Evolutionary conservation across 768 basidiomycete species (phyloP).

Genomic region (Brasilioporus rufonigricans): DNA sequence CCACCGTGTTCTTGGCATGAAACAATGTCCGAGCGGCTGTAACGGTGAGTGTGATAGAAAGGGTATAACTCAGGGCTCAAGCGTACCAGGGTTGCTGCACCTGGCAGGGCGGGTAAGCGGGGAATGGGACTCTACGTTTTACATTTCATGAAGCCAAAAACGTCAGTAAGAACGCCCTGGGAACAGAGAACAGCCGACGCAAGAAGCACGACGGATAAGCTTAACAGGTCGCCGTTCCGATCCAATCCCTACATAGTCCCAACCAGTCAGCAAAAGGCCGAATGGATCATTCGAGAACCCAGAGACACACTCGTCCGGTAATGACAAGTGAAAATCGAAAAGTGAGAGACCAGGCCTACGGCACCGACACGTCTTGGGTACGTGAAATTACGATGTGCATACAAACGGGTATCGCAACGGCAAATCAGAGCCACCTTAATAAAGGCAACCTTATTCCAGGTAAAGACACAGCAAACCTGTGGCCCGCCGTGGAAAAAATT

Average conservation of each 20-base stretch:
- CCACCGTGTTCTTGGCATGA: not conserved
- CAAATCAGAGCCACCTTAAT: constrained; percentile 21
- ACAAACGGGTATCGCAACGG: constrained; percentile 13
- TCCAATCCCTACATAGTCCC: not conserved
- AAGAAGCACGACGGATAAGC: constrained; percentile 9
- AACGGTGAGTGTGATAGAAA: constrained; percentile 3
- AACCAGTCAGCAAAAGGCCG: not conserved
- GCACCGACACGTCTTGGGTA: constrained; percentile 28
- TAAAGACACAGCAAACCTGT: constrained; percentile 2
- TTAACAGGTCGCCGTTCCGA: constrained; percentile 18
- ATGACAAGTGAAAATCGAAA: constrained; percentile 25
- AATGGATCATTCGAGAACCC: constrained; percentile 8
- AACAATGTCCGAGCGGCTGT: constrained; percentile 8
- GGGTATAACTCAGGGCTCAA: constrained; percentile 7
- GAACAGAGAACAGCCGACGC: not conserved
- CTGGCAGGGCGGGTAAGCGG: constrained; percentile 9
- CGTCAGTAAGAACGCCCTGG: constrained; percentile 14
- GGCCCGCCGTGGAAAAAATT: constrained; percentile 3
- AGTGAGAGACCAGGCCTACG: constrained; percentile 15
- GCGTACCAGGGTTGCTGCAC: constrained; percentile 5
- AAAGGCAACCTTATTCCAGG: constrained; percentile 26
- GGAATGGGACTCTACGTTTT: constrained; percentile 3
- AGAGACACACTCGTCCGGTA: constrained; percentile 11
- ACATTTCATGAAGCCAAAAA: constrained; percentile 7
- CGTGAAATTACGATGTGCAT: constrained; percentile 22